These are phyloP conservation scores for Thalassiosira profunda DNA, from an alignment of 108 stramenopile species.

Conservation along the genomic window DNA sequence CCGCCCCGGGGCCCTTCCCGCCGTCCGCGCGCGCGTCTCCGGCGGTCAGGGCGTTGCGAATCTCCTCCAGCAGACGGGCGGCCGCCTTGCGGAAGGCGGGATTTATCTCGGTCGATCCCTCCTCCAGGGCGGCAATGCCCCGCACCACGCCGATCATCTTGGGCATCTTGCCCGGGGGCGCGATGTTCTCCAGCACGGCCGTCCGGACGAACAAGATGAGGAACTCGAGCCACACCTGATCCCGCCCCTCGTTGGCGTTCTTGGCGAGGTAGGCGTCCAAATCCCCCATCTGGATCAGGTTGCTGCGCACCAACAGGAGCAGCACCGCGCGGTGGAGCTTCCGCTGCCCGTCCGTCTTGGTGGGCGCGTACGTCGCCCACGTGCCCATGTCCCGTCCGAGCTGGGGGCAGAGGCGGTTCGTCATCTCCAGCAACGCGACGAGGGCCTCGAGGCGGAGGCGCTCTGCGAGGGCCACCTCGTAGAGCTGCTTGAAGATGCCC, in stretches of 20 bases:
- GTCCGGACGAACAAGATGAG: conserved; percentile 88
- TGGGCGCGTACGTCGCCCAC: conserved; percentile 94
- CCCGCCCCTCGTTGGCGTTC: conserved; percentile 84
- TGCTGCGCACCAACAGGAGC: conserved; percentile 87
- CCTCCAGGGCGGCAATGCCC: conserved; percentile 82
- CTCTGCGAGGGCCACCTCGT: conserved; percentile 88
- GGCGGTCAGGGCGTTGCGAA: conserved; percentile 47
- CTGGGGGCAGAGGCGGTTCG: conserved; percentile 85
- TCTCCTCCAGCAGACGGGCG: conserved; percentile 81
- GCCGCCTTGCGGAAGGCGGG: conserved; percentile 82
- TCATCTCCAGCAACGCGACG: conserved; percentile 87
- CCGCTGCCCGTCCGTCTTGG: conserved; percentile 84
- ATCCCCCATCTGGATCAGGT: conserved; percentile 78
- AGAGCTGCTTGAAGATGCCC: conserved; percentile 97
- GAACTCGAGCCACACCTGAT: conserved; percentile 92
- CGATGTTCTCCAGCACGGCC: conserved; percentile 84
- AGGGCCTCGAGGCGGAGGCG: conserved; percentile 90
- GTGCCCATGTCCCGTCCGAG: conserved; percentile 90
- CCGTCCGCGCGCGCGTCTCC: conserved; percentile 11
- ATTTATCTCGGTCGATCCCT: conserved; percentile 66
- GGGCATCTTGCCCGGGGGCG: conserved; percentile 78
- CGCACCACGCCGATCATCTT: conserved; percentile 88
- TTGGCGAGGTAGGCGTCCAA: conserved; percentile 90
- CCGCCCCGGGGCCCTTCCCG: conserved; percentile 9
- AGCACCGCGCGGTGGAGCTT: conserved; percentile 92